Conservation (phyloP, 2,329 filamentous ascomycete genomes). For the Aspergillus sp. region DNA sequence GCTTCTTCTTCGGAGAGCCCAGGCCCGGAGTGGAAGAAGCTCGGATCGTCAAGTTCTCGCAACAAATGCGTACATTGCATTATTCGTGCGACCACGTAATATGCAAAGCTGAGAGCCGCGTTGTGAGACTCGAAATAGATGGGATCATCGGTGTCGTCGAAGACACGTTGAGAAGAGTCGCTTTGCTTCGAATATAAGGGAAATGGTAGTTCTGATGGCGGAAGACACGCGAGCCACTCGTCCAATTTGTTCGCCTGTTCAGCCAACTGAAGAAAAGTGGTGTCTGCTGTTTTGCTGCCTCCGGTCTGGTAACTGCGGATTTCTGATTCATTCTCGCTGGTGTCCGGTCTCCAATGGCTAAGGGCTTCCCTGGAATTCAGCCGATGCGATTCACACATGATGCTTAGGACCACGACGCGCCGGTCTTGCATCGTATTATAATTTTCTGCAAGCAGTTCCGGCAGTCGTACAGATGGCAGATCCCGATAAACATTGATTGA, state of each 20-base stretch:
- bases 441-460: neutral
- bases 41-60: neutral
- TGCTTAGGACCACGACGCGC: conserved; percentile 19
- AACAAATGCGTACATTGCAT: conserved; percentile 23
- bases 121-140: conserved; percentile 21
- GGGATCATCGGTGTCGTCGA: neutral
- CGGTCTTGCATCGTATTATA: conserved; percentile 13
- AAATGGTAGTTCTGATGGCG: conserved; percentile 17
- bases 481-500: conserved; percentile 18
- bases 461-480: conserved; percentile 15
- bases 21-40: neutral
- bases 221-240: conserved; percentile 20
- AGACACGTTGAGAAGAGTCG: too few species aligned
- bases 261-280: neutral
- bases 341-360: conserved; percentile 6
- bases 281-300: too few species aligned
- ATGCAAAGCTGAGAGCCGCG: conserved; percentile 26
- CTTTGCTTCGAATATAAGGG: neutral
- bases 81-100: conserved; percentile 23
- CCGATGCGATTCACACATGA: conserved; percentile 27
- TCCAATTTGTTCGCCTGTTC: conserved; percentile 13
- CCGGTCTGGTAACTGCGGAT: too few species aligned
- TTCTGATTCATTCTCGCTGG: too few species aligned
- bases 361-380: conserved; percentile 16
- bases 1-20: conserved; percentile 6